phyloP scores from a whole-genome alignment of 352 stramenopile species.

The Phytophthora palmivora region DNA sequence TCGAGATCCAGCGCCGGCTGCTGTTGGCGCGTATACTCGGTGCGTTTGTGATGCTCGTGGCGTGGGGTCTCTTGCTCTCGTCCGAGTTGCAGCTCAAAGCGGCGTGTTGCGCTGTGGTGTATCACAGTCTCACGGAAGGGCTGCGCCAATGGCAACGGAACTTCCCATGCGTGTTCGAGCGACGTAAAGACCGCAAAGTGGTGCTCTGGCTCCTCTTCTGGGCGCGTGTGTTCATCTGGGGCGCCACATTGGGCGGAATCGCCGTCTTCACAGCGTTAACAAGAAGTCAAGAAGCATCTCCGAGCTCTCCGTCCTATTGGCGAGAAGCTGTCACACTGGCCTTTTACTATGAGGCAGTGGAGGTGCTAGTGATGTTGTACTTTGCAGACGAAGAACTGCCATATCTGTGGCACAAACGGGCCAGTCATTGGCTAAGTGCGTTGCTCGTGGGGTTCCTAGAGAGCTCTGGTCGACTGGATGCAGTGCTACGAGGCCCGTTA shows the following conservation, averaged over 20 bases:
- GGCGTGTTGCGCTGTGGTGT: conserved; percentile 48
- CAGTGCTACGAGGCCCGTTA: conserved; percentile 24
- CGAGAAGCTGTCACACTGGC: conserved; percentile 25
- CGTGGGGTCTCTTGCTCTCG: conserved; percentile 46
- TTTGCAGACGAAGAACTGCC: conserved; percentile 49
- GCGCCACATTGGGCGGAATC: conserved; percentile 47
- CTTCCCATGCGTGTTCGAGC: conserved; percentile 48
- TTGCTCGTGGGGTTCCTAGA: conserved; percentile 41
- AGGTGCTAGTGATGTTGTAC: conserved; percentile 68
- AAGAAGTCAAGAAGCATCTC: neutral
- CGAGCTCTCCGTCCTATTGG: conserved; percentile 7
- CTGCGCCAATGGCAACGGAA: conserved; percentile 40
- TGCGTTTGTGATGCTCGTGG: conserved; percentile 40
- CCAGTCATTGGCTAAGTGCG: conserved; percentile 47
- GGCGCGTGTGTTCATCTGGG: conserved; percentile 73
- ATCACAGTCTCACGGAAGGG: conserved; percentile 49
- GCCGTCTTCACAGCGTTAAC: conserved; percentile 12
- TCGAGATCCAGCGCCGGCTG: conserved; percentile 68
- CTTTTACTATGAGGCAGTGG: conserved; percentile 56
- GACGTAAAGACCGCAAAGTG: conserved; percentile 39
- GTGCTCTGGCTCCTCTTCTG: conserved; percentile 64
- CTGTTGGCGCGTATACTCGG: conserved; percentile 52
- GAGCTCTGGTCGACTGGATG: conserved; percentile 28
- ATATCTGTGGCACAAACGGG: conserved; percentile 51
- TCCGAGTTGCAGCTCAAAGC: conserved; percentile 52